These are phyloP conservation scores for Globisporangium carolinianum DNA, from an alignment of 352 stramenopile genomes.

Conservation along the genomic window DNA sequence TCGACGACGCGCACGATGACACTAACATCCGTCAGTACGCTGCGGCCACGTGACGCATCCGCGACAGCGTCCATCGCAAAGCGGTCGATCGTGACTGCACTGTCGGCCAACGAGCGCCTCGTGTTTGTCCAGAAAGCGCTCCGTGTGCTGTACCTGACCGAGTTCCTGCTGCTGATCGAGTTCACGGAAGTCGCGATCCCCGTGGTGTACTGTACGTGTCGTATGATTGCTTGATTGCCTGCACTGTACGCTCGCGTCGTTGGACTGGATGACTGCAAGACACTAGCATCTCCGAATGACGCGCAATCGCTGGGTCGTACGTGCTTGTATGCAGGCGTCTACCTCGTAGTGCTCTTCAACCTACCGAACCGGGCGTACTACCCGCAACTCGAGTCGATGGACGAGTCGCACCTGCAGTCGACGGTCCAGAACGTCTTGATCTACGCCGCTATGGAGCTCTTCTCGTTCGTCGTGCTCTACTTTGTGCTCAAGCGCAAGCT, in stretches of 20 bases:
- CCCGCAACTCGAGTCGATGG: slow-evolving; percentile 17
- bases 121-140: slow-evolving; percentile 14
- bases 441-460: slow-evolving; percentile 29
- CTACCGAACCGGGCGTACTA: slow-evolving; percentile 26
- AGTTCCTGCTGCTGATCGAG: slow-evolving; percentile 39
- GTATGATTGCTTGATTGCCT: not conserved
- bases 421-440: slow-evolving; percentile 23
- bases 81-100: not conserved
- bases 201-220: slow-evolving; percentile 28
- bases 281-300: too few relatives aligned
- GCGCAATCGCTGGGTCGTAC: too few relatives aligned
- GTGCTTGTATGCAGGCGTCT: slow-evolving; percentile 10
- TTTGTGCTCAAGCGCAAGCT: slow-evolving; percentile 15
- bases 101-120: slow-evolving; percentile 10
- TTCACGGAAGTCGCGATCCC: slow-evolving; percentile 34
- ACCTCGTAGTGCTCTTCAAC: slow-evolving; percentile 19
- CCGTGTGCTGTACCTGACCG: slow-evolving; percentile 30
- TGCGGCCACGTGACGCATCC: not conserved
- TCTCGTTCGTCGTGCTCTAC: slow-evolving; percentile 25
- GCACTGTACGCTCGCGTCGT: too few relatives aligned
- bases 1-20: not conserved
- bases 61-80: not conserved
- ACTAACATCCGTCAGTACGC: not conserved
- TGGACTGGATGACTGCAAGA: too few relatives aligned
- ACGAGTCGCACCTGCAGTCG: slow-evolving; percentile 7